Evolutionary conservation across 1,139 yeast genomes (phyloP).

Genomic region (Sugiyamaella paludigena): DNA sequence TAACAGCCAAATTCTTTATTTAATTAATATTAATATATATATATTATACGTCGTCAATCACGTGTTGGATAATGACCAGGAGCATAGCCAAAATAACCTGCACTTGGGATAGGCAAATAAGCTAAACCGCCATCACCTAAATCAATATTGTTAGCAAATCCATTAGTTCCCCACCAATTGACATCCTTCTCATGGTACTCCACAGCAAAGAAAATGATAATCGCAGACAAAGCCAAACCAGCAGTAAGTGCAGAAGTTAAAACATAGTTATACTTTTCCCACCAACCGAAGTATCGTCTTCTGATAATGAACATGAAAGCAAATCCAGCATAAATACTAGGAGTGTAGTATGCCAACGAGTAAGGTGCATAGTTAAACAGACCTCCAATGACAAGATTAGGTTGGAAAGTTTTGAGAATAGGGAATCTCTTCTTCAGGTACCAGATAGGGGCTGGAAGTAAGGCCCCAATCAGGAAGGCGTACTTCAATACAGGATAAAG

Average conservation of each 20-base stretch:
- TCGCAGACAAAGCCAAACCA: constrained; percentile 58
- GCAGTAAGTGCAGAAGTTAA: constrained; percentile 57
- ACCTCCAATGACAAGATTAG: constrained; percentile 51
- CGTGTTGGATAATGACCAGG: constrained; percentile 22
- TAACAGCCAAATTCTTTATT: no score
- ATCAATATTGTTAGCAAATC: constrained; percentile 36
- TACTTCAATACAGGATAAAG: constrained; percentile 48
- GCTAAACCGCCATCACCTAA: constrained; percentile 47
- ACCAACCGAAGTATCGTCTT: constrained; percentile 52
- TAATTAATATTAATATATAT: no score
- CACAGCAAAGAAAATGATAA: constrained; percentile 56
- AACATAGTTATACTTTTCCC: constrained; percentile 65
- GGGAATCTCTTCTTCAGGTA: constrained; percentile 12
- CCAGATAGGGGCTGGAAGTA: constrained; percentile 49
- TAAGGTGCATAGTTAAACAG: constrained; percentile 48
- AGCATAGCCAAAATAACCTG: constrained; percentile 48
- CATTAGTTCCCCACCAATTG: constrained; percentile 56
- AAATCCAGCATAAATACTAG: constrained; percentile 51
- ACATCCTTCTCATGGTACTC: constrained; percentile 45
- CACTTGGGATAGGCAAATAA: constrained; percentile 39
- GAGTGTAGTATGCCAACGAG: constrained; percentile 50
- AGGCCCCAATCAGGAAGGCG: constrained; percentile 44
- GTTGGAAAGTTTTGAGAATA: constrained; percentile 42
- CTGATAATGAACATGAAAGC: constrained; percentile 54
- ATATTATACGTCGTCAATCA: no score